phyloP scores from a whole-genome alignment of 257 asterid species.

The Solanum rostratum region DNA sequence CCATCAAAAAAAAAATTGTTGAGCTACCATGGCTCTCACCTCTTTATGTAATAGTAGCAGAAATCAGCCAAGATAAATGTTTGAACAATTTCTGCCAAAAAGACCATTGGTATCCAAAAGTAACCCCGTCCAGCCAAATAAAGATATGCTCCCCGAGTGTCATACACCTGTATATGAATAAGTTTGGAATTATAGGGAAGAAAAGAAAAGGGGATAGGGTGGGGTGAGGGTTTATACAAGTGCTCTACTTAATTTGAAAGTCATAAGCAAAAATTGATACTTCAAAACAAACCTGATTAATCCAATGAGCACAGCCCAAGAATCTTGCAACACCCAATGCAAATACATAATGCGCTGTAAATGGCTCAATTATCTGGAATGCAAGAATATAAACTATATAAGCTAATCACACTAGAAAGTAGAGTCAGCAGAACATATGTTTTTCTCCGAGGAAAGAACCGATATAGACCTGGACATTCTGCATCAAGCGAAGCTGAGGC shows the following conservation, averaged over 20 bases:
- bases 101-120: constrained; percentile 60
- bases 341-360: constrained; percentile 35
- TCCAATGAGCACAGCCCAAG: constrained; percentile 36
- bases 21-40: constrained; percentile 24
- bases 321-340: constrained; percentile 38
- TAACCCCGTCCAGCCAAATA: constrained; percentile 49
- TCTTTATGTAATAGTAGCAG: constrained; percentile 80
- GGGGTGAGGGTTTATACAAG: neutral
- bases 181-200: neutral
- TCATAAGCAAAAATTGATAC: neutral
- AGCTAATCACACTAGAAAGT: neutral
- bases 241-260: neutral
- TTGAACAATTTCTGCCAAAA: constrained; percentile 64
- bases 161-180: constrained; percentile 41
- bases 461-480: neutral
- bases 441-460: neutral
- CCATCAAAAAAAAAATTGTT: neutral
- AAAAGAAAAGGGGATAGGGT: neutral
- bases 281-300: constrained; percentile 26
- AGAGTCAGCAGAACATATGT: neutral
- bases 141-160: constrained; percentile 47
- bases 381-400: neutral
- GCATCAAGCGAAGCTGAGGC: neutral
- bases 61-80: constrained; percentile 90
- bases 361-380: constrained; percentile 26